These are phyloP conservation scores for Leccinum subgranulosum DNA, from an alignment of 768 basidiomycete species.

Conservation along the genomic window DNA sequence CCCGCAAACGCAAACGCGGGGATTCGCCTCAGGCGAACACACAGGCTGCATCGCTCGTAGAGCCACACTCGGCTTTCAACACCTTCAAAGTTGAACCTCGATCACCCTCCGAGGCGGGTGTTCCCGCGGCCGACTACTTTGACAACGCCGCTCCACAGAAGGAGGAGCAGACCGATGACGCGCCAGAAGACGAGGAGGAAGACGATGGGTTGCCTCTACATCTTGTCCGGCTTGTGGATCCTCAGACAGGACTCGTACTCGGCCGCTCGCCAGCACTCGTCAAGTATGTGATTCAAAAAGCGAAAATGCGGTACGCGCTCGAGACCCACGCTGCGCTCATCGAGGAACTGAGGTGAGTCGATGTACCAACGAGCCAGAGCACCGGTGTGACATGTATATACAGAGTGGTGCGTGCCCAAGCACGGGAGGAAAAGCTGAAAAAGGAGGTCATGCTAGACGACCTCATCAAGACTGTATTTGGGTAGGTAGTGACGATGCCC, in stretches of 20 bases:
- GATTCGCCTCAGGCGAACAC: constrained; percentile 26
- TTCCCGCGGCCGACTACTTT: constrained; percentile 33
- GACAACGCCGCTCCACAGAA: constrained; percentile 14
- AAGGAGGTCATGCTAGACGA: constrained; percentile 64
- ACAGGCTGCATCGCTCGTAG: constrained; percentile 16
- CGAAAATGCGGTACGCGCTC: constrained; percentile 68
- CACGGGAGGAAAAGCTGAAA: constrained; percentile 48
- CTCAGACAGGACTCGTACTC: constrained; percentile 58
- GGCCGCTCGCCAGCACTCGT: constrained; percentile 69
- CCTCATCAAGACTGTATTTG: constrained; percentile 47
- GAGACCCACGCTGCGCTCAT: constrained; percentile 65
- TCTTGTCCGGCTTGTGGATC: constrained; percentile 49
- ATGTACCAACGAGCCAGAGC: neutral
- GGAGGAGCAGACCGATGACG: constrained; percentile 19
- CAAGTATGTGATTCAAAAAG: constrained; percentile 67
- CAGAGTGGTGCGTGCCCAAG: constrained; percentile 47
- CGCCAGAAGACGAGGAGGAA: constrained; percentile 29
- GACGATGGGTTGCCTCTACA: constrained; percentile 54
- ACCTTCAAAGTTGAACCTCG: constrained; percentile 64
- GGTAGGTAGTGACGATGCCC: constrained; percentile 36
- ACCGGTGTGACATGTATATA: neutral
- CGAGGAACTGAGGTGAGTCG: constrained; percentile 52
- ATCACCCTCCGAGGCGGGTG: constrained; percentile 38
- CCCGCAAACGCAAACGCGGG: constrained; percentile 66
- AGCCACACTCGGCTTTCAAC: constrained; percentile 41